Conservation (phyloP, 148 eudicot species). For the Drosera capensis region DNA sequence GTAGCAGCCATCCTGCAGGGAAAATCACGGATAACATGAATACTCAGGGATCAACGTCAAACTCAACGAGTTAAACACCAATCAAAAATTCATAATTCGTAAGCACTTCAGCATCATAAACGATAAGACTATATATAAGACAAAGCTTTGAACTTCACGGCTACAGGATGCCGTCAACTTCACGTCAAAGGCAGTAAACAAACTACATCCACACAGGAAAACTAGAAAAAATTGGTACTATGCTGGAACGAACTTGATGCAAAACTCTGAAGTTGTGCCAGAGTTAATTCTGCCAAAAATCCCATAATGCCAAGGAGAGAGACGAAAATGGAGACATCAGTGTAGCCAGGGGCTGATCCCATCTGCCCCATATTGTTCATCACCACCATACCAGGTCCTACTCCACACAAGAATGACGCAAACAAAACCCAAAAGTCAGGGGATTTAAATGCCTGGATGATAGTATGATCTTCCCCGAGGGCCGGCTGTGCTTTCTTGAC, state of each 20-base stretch:
- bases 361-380: slow-evolving; percentile 92
- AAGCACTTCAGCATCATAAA: too few relatives aligned
- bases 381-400: slow-evolving; percentile 79
- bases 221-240: not conserved
- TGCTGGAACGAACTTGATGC: slow-evolving; percentile 52
- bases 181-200: too few relatives aligned
- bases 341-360: slow-evolving; percentile 77
- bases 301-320: slow-evolving; percentile 81
- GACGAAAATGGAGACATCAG: slow-evolving; percentile 72
- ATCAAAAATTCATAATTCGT: too few relatives aligned
- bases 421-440: slow-evolving; percentile 85
- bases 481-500: slow-evolving; percentile 20
- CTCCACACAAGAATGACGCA: slow-evolving; percentile 68
- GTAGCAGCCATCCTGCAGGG: slow-evolving; percentile 52
- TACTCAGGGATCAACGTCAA: too few relatives aligned
- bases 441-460: slow-evolving; percentile 41
- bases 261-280: slow-evolving; percentile 69
- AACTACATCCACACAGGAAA: too few relatives aligned
- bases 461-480: slow-evolving; percentile 89
- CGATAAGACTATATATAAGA: too few relatives aligned
- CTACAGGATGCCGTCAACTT: too few relatives aligned
- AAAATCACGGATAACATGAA: too few relatives aligned
- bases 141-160: too few relatives aligned
- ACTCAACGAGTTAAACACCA: too few relatives aligned
- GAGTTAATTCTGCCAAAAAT: slow-evolving; percentile 71